A percentile compares a stretch with the other conserved stretches of the same genome.
Conservation (phyloP, 2,329 filamentous ascomycete genomes). For the Fusarium sp. region DNA sequence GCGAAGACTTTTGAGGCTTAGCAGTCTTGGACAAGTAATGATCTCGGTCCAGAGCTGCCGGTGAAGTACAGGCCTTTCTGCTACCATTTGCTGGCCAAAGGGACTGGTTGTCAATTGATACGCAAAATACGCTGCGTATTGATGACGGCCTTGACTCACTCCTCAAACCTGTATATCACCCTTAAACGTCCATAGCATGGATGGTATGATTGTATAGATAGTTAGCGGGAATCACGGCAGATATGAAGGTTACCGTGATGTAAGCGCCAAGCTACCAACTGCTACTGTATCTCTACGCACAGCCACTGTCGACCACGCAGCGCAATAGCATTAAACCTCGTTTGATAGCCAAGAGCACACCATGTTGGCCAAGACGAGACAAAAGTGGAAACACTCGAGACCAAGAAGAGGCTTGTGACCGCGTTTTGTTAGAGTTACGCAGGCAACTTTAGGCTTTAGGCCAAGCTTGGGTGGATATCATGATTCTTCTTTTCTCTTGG, state of each 20-base stretch:
- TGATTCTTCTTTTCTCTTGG: slow-evolving; percentile 1
- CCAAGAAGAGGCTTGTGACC: slow-evolving; percentile 18
- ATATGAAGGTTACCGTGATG: slow-evolving; percentile 16
- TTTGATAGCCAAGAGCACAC: slow-evolving; percentile 25
- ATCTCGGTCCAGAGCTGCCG: slow-evolving; percentile 1
- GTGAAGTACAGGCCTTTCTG: background rate
- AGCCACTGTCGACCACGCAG: slow-evolving; percentile 15
- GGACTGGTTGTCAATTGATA: background rate
- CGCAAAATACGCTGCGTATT: slow-evolving; percentile 16
- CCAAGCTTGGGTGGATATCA: slow-evolving; percentile 22
- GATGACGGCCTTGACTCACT: slow-evolving; percentile 7
- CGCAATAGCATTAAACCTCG: slow-evolving; percentile 2
- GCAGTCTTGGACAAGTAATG: slow-evolving; percentile 15
- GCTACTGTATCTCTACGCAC: slow-evolving; percentile 6
- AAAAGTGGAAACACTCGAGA: slow-evolving; percentile 24
- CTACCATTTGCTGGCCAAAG: background rate
- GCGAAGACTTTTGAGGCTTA: slow-evolving; percentile 31
- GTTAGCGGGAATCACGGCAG: background rate
- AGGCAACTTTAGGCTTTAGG: slow-evolving; percentile 16
- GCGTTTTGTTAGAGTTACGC: slow-evolving; percentile 7
- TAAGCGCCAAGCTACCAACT: slow-evolving; percentile 28
- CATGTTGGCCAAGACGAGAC: slow-evolving; percentile 1
- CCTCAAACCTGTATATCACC: background rate
- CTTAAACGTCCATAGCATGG: background rate
- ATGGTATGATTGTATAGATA: background rate